Evolutionary conservation across 2,329 filamentous ascomycete species (phyloP).

Genomic region (Clarireedia monteithiana): DNA sequence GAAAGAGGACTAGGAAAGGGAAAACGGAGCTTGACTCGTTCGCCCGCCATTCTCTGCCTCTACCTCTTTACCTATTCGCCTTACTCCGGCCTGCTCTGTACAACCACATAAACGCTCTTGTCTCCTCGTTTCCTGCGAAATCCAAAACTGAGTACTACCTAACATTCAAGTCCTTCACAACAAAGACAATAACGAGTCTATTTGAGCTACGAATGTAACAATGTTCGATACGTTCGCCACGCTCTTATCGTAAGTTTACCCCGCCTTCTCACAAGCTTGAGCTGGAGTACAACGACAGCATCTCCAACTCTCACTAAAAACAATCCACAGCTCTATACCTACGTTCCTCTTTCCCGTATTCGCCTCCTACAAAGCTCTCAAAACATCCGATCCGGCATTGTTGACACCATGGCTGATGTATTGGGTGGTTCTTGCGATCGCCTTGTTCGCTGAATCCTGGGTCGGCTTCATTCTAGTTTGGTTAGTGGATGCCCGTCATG

Average conservation of each 20-base stretch:
- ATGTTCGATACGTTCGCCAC: slow-evolving; percentile 78
- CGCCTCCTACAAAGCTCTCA: slow-evolving; percentile 95
- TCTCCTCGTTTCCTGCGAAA: neutral
- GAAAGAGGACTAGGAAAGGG: too few relatives aligned
- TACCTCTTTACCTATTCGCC: neutral
- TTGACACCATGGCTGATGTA: slow-evolving; percentile 99
- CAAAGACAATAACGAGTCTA: neutral
- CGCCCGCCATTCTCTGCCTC: neutral
- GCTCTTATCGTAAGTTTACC: slow-evolving; percentile 61
- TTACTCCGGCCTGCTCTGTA: neutral
- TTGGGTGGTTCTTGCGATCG: slow-evolving; percentile 86
- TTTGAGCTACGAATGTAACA: slow-evolving; percentile 14
- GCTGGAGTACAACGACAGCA: neutral
- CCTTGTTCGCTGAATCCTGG: slow-evolving; percentile 78
- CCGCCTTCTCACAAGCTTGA: slow-evolving; percentile 14
- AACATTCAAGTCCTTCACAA: neutral
- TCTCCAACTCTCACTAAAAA: slow-evolving; percentile 13
- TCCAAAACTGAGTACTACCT: neutral
- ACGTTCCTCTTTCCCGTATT: slow-evolving; percentile 94
- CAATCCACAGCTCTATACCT: slow-evolving; percentile 58
- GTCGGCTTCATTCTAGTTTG: slow-evolving; percentile 80
- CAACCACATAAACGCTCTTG: neutral
- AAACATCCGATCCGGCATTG: slow-evolving; percentile 80
- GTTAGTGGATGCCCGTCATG: slow-evolving; percentile 33
- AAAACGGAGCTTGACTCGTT: neutral